Conservation (phyloP, 2,329 filamentous ascomycete genomes). For the Neonectria faginata region DNA sequence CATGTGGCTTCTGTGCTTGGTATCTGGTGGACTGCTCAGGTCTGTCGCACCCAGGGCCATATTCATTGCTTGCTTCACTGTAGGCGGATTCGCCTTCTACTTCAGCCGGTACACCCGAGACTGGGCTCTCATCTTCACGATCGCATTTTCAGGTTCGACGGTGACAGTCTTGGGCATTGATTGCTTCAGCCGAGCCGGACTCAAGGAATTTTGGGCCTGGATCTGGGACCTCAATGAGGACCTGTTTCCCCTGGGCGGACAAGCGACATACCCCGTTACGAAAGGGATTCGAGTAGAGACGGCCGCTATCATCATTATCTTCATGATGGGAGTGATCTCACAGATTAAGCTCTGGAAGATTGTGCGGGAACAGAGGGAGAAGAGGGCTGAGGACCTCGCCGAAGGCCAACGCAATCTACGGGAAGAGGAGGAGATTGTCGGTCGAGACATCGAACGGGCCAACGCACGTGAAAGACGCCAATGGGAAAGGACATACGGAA, state of each 20-base stretch:
- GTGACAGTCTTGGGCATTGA: slow-evolving; percentile 86
- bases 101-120: slow-evolving; percentile 82
- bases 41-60: slow-evolving; percentile 72
- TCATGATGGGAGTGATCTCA: slow-evolving; percentile 80
- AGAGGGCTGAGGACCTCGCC: slow-evolving; percentile 62
- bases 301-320: slow-evolving; percentile 80
- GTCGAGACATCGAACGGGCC: slow-evolving; percentile 72
- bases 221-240: slow-evolving; percentile 85
- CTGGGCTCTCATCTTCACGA: slow-evolving; percentile 80
- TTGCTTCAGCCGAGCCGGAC: slow-evolving; percentile 87
- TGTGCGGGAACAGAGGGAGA: slow-evolving; percentile 71
- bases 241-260: slow-evolving; percentile 78
- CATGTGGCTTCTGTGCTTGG: slow-evolving; percentile 91
- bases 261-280: slow-evolving; percentile 85
- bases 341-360: slow-evolving; percentile 90
- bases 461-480: slow-evolving; percentile 70
- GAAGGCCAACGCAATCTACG: slow-evolving; percentile 66
- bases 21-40: slow-evolving; percentile 78
- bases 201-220: slow-evolving; percentile 97
- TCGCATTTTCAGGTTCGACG: slow-evolving; percentile 86
- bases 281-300: slow-evolving; percentile 88
- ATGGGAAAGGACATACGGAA: slow-evolving; percentile 85
- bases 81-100: slow-evolving; percentile 77
- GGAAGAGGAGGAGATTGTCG: slow-evolving; percentile 76
- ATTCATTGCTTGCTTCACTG: slow-evolving; percentile 80